Conservation (phyloP, 2,329 filamentous ascomycete genomes). For the Penicillium sclerotiorum region DNA sequence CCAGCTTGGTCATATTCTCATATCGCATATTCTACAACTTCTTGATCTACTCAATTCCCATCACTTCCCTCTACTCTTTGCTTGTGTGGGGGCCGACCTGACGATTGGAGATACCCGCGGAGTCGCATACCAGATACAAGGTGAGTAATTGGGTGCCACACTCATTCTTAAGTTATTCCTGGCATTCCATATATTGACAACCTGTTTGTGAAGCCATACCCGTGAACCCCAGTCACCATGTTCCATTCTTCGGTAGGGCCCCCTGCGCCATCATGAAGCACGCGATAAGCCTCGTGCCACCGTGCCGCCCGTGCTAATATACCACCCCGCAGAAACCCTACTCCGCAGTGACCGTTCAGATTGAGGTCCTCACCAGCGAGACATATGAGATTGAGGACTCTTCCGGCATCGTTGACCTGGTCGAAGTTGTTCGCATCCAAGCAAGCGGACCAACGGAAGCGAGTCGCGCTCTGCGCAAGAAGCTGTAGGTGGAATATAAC, state of each 20-base stretch:
- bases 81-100: conserved; percentile 18
- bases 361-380: conserved; percentile 89
- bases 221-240: conserved; percentile 26
- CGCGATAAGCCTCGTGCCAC: conserved; percentile 11
- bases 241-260: conserved; percentile 38
- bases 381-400: conserved; percentile 88
- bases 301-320: conserved; percentile 6
- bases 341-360: conserved; percentile 87
- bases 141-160: not conserved
- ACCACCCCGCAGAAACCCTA: conserved; percentile 71
- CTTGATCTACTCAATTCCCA: not conserved
- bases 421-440: conserved; percentile 92
- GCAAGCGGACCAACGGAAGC: conserved; percentile 83
- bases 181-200: not conserved
- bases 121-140: not conserved
- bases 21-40: not conserved
- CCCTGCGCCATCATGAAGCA: not conserved
- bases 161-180: no score
- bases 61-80: conserved; percentile 3
- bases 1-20: not conserved
- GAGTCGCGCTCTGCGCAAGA: conserved; percentile 90
- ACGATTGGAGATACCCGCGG: not conserved
- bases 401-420: conserved; percentile 87
- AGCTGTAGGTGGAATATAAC: conserved; percentile 72
- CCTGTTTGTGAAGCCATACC: not conserved